phyloP scores from a whole-genome alignment of 1,284 basidiomycete genomes.

The Megacollybia platyphylla region DNA sequence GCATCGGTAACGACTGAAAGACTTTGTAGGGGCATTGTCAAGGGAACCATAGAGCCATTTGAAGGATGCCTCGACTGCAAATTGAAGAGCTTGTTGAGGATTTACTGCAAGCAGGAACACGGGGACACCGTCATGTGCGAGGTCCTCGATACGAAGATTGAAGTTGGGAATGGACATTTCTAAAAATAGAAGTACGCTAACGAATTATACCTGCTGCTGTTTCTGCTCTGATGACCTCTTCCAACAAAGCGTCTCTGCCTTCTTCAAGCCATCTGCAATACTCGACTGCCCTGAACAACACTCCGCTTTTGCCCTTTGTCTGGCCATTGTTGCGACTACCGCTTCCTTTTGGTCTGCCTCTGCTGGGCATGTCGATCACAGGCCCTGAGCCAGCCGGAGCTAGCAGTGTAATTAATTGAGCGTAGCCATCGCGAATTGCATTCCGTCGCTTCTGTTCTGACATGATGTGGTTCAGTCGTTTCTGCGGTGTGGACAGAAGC shows the following conservation, averaged over 20 bases:
- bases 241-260: conserved; percentile 46
- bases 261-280: conserved; percentile 70
- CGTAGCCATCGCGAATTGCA: conserved; percentile 82
- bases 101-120: conserved; percentile 44
- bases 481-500: conserved; percentile 73
- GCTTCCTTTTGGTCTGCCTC: conserved; percentile 71
- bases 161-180: conserved; percentile 33
- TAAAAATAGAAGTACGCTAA: background rate
- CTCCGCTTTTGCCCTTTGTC: conserved; percentile 70
- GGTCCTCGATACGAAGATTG: conserved; percentile 41
- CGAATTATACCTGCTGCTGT: conserved; percentile 34
- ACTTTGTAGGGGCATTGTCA: conserved; percentile 46
- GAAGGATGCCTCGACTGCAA: conserved; percentile 42
- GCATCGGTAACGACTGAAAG: conserved; percentile 9
- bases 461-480: conserved; percentile 88
- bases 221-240: conserved; percentile 53
- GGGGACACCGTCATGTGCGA: conserved; percentile 41
- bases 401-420: conserved; percentile 67
- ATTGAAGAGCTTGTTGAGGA: conserved; percentile 30
- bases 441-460: conserved; percentile 86
- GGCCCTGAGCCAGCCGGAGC: conserved; percentile 55
- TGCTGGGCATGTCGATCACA: conserved; percentile 58
- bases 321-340: conserved; percentile 48
- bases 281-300: conserved; percentile 68
- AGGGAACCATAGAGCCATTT: conserved; percentile 42